phyloP scores from a whole-genome alignment of 805 yeast species.

The Kodamaea fukazawae region DNA sequence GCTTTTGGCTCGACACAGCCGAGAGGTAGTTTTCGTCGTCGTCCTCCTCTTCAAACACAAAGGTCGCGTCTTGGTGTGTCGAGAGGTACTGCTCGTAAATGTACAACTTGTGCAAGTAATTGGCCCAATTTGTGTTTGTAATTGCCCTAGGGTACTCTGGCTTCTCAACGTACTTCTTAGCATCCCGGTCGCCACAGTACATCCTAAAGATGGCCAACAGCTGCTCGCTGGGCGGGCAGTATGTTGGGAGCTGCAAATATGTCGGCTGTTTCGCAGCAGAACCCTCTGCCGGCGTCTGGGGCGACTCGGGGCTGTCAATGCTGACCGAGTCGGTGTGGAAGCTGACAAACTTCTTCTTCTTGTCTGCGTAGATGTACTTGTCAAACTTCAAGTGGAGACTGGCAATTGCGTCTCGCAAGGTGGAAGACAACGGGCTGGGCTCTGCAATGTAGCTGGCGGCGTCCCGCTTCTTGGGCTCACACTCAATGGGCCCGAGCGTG shows the following conservation, averaged over 20 bases:
- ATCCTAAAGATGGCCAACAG: constrained; percentile 7
- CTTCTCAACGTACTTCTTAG: not conserved
- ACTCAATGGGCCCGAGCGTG: constrained; percentile 1
- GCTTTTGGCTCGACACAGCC: not conserved
- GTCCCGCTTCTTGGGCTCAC: not conserved
- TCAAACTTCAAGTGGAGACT: too few species aligned
- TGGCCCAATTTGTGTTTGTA: constrained; percentile 27
- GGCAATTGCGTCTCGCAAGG: too few species aligned
- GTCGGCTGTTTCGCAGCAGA: too few species aligned
- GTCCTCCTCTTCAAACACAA: not conserved
- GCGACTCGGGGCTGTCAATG: too few species aligned
- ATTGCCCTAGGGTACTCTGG: constrained; percentile 8
- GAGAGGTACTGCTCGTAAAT: constrained; percentile 15
- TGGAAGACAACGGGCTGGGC: too few species aligned
- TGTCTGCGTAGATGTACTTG: too few species aligned
- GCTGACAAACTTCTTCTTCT: too few species aligned
- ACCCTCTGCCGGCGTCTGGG: too few species aligned
- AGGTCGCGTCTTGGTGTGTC: not conserved
- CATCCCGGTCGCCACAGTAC: not conserved
- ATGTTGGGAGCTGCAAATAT: constrained; percentile 5
- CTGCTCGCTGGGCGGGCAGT: constrained; percentile 10
- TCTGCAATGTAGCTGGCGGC: too few species aligned
- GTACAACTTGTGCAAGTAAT: constrained; percentile 21
- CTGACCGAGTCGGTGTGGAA: too few species aligned
- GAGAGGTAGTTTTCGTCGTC: not conserved